Base-by-base conservation (phyloP, 2,329 filamentous ascomycete species). In the Botrytis elliptica region DNA sequence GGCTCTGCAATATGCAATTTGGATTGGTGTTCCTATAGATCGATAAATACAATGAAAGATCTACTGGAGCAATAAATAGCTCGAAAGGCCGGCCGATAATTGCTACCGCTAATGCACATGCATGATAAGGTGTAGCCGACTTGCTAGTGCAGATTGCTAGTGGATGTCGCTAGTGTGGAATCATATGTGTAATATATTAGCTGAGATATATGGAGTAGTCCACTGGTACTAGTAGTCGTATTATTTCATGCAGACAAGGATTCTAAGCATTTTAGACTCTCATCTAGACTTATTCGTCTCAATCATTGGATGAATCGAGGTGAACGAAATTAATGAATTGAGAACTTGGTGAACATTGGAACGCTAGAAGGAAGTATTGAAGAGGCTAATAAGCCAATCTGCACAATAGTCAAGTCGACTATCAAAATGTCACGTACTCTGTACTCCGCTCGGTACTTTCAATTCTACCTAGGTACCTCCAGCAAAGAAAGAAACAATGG, bases 291-390 rank as follows among this genome's bases (percentile, higher is more conserved):
- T 25, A 40, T 67, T 40, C 65, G 33, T 67, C 46, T 67, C 46
- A 67, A 20, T 67, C n/a, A 67, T 67, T 55, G 65, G 65, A 55
- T 67, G 33, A 40, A 52, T 67, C 65, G 46, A 67, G 65, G 46
- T 67, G 65, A 52, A 67, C 22, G 33, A 38, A 22, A n/a, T n/a
- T 38, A 18, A 40, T n/a, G 52, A 42, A 63, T 40, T 18, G 59
- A 62, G 22, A 29, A 12, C 57, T 60, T 29, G 14, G 49, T 52
- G 12, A n/a, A n/a, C 49, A 55, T 16, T 52, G 49, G 10, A 52
- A 52, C 49, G 49, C 49, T 52, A 52, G 49, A 52, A 52, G 49
- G 49, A 14, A 14, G 46, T n/a, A 29, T 55, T 55, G 49, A 16
- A 55, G 25, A 29, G 25, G 49, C 52, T 55, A 29, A 52, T 42